Conservation (phyloP, 2,329 filamentous ascomycete genomes). For the Teratosphaeriaceae sp. region DNA sequence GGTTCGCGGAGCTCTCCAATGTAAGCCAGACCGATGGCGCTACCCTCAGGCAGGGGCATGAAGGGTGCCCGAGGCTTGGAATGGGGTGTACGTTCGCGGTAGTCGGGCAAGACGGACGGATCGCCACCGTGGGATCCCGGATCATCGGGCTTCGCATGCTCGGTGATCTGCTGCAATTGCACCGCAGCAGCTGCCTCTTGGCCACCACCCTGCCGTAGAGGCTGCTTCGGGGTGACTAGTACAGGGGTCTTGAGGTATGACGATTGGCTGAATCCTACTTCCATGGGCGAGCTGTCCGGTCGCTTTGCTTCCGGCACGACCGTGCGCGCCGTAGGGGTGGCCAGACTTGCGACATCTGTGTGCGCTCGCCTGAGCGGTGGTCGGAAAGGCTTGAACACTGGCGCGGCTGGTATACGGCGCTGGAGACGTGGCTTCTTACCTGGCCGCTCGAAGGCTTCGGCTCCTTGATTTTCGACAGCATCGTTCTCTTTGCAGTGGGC, state of each 20-base stretch:
- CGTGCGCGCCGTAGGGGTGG: neutral
- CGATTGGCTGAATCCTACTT: constrained; percentile 11
- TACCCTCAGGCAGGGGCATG: constrained; percentile 1
- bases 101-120: neutral
- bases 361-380: constrained; percentile 4
- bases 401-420: neutral
- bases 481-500: too few relatives aligned
- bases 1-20: constrained; percentile 1
- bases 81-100: constrained; percentile 4
- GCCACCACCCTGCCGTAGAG: neutral
- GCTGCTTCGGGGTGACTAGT: constrained; percentile 2
- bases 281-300: neutral
- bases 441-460: neutral
- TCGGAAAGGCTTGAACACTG: constrained; percentile 7
- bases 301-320: neutral
- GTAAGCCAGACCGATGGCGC: constrained; percentile 1
- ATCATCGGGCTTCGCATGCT: constrained; percentile 4
- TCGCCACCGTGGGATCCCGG: neutral
- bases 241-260: constrained; percentile 19
- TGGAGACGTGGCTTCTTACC: neutral
- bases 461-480: too few relatives aligned
- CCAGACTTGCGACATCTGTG: neutral
- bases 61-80: neutral
- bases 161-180: constrained; percentile 4
- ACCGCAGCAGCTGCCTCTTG: neutral